Evolutionary conservation across 2,329 filamentous ascomycete species (phyloP), one percentile per base, ranked within the genome.

Genomic region (Colletotrichum truncatum): DNA sequence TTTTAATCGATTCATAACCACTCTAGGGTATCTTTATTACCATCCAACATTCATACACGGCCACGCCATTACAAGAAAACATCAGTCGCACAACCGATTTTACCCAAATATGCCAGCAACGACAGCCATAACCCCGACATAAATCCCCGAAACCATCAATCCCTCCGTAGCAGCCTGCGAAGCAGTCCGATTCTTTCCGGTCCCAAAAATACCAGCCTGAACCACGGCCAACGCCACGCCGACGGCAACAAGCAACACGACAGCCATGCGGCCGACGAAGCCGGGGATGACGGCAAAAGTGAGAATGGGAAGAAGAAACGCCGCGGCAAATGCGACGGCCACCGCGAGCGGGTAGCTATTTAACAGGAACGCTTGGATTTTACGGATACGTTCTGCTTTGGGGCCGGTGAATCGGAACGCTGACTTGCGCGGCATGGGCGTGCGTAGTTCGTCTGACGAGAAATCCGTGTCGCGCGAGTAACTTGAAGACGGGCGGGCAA

Each of bases 281-380:
- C 84, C 82, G 0, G 84, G 80, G 18, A 91, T 85, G 21, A 88
- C 79, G 5, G 82, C 74, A 70, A 91, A 91, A 1, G 85, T 82
- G 8, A 90, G 70, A 1, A 90, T 78, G 0, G 89, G 88, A 0
- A 88, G 75, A 6, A 90, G 74, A 2, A 91, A 78, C 0, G 84
- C 82, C 0, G 81, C 77, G 0, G 84, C 84, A 9, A 85, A 75
- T 1, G 84, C 81, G 18, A 81, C 71, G 7, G 84, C 82, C 4
- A 82, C 64, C 3, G 68, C 71, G 4, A 69, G 68, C 6, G 72
- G 63, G 32, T 65, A 58, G 28, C 55, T 63, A 3, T 48, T 53
- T 6, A 55, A 30, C 12, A 61, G 18, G 6, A 46, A 49, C 4
- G 48, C 8, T 6, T 34, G 14, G 1, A 49, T 11, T 8, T 21